Percentiles rank a stretch among this genome's conserved stretches.
phyloP scores from a whole-genome alignment of 1,139 yeast species.

The Magnusiomyces magnusii region DNA sequence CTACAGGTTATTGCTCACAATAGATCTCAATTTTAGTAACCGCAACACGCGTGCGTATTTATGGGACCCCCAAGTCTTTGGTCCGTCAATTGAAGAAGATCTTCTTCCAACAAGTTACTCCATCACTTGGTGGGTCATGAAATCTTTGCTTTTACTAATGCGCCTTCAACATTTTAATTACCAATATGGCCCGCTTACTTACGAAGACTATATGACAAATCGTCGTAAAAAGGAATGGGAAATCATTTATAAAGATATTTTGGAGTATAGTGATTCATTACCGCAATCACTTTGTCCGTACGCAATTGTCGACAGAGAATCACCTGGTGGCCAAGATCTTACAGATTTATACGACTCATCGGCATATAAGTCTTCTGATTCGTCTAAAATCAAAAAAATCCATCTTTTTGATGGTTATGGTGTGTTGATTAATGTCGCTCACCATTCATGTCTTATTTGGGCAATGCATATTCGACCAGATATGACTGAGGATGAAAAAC shows the following conservation, averaged over 20 bases:
- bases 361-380: background rate
- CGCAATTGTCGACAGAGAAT: background rate
- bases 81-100: slow-evolving; percentile 6
- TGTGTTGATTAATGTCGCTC: slow-evolving; percentile 8
- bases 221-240: slow-evolving; percentile 9
- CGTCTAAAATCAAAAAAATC: background rate
- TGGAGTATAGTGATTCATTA: slow-evolving; percentile 9
- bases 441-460: slow-evolving; percentile 10
- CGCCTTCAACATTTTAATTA: slow-evolving; percentile 11
- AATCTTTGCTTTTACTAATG: slow-evolving; percentile 6
- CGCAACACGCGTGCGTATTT: slow-evolving; percentile 8
- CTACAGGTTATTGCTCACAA: slow-evolving; percentile 9
- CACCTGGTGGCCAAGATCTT: background rate
- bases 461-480: slow-evolving; percentile 5
- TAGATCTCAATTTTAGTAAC: slow-evolving; percentile 10
- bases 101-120: slow-evolving; percentile 10
- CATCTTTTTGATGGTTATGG: slow-evolving; percentile 10
- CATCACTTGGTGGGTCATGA: slow-evolving; percentile 14
- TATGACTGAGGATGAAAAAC: slow-evolving; percentile 5
- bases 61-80: slow-evolving; percentile 10
- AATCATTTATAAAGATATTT: slow-evolving; percentile 8
- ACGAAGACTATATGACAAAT: slow-evolving; percentile 7
- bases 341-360: background rate
- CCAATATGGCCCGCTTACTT: slow-evolving; percentile 7
- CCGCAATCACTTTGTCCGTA: slow-evolving; percentile 14